These are phyloP conservation scores for Tarenaya hassleriana DNA, from an alignment of 345 rosid species.

Conservation along the genomic window DNA sequence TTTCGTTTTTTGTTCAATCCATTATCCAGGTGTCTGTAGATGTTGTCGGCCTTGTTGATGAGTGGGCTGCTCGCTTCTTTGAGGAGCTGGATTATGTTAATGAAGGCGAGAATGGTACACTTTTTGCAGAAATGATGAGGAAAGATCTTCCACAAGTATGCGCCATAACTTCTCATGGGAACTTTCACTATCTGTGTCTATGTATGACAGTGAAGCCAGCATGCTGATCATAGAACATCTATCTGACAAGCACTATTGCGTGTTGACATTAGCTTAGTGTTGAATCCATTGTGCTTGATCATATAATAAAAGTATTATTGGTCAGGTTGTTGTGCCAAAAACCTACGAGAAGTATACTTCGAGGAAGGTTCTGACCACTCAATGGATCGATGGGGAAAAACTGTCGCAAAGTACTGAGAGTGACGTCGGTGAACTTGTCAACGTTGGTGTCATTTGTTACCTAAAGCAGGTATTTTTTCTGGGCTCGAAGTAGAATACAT, in stretches of 20 bases:
- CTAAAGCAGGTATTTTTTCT: constrained; percentile 68
- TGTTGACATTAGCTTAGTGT: constrained; percentile 1
- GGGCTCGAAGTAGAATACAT: not conserved
- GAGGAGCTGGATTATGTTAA: constrained; percentile 95
- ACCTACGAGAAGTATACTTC: constrained; percentile 77
- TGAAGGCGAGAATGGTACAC: constrained; percentile 89
- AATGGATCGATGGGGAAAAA: constrained; percentile 88
- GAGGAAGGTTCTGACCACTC: constrained; percentile 92
- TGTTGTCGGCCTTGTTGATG: constrained; percentile 96
- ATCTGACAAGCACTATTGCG: constrained; percentile 9
- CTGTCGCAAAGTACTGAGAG: constrained; percentile 91
- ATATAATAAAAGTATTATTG: constrained; percentile 14
- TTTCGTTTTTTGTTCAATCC: not conserved
- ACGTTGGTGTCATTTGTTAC: constrained; percentile 96
- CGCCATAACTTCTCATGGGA: constrained; percentile 16
- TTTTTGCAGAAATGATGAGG: constrained; percentile 91
- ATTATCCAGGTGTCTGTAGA: constrained; percentile 71
- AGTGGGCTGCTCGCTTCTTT: constrained; percentile 98
- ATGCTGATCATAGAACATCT: not conserved
- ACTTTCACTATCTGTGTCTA: not conserved
- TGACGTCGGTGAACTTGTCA: constrained; percentile 92
- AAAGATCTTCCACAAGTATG: constrained; percentile 96
- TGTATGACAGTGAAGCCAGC: not conserved
- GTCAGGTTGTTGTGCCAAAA: constrained; percentile 83
- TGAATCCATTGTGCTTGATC: constrained; percentile 2